These are phyloP conservation scores for Tubosaeta sp. DNA, from an alignment of 768 basidiomycete genomes.

Conservation along the genomic window DNA sequence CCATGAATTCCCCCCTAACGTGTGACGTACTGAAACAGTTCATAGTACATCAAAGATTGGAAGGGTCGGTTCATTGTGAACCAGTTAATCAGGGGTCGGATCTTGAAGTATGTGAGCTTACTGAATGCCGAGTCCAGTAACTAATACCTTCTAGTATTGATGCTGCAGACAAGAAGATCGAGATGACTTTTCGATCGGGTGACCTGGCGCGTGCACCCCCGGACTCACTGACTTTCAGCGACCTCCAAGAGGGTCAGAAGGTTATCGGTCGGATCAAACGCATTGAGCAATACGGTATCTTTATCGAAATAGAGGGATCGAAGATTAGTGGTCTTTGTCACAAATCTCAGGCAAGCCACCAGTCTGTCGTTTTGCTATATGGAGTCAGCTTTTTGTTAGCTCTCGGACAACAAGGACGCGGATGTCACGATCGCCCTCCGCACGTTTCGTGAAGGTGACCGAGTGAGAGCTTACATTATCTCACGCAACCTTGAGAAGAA, in stretches of 20 bases:
- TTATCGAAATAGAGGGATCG: constrained; percentile 83
- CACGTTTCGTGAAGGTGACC: constrained; percentile 83
- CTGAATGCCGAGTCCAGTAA: not conserved
- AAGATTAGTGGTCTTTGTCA: constrained; percentile 90
- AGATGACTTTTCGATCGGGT: constrained; percentile 82
- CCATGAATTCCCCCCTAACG: not conserved
- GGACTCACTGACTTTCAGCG: constrained; percentile 40
- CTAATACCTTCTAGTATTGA: constrained; percentile 55
- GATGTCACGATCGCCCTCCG: constrained; percentile 75
- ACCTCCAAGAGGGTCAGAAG: constrained; percentile 77
- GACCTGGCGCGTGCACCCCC: constrained; percentile 40
- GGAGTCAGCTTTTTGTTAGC: constrained; percentile 38
- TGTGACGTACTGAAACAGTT: constrained; percentile 8
- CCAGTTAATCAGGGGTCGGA: constrained; percentile 83
- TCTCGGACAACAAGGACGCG: constrained; percentile 83
- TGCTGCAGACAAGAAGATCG: constrained; percentile 68
- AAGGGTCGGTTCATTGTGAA: constrained; percentile 72
- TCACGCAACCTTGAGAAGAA: constrained; percentile 72
- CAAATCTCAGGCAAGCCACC: constrained; percentile 70
- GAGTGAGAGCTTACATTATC: constrained; percentile 73
- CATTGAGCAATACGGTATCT: constrained; percentile 88
- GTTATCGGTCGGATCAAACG: constrained; percentile 75
- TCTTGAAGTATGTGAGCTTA: constrained; percentile 56
- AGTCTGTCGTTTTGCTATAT: not conserved
- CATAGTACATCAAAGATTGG: constrained; percentile 94